Conservation (phyloP, 108 stramenopile species). For the Cylindrotheca closterium region DNA sequence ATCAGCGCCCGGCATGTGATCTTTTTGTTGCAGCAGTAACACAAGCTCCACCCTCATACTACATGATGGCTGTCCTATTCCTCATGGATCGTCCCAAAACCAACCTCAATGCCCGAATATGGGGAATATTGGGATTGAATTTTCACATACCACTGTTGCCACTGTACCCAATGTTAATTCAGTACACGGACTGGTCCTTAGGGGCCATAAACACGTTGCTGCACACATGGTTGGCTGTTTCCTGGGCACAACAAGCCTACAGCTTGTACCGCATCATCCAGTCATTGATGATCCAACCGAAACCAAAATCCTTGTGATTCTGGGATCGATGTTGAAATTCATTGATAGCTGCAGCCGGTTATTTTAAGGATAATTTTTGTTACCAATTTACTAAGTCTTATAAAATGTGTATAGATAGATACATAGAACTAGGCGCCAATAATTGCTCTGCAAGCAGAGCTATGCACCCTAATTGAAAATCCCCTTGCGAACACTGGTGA, state of each 20-base stretch:
- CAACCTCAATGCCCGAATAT: slow-evolving; percentile 12
- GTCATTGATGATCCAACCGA: slow-evolving; percentile 20
- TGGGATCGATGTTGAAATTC: too few species aligned
- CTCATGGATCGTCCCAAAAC: slow-evolving; percentile 11
- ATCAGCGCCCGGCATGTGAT: slow-evolving; percentile 87
- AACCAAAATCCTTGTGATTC: too few species aligned
- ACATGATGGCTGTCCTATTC: slow-evolving; percentile 41
- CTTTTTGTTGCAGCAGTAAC: slow-evolving; percentile 86
- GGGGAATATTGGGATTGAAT: slow-evolving; percentile 62
- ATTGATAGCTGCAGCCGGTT: too few species aligned
- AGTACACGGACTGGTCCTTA: slow-evolving; percentile 62
- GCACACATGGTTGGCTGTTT: slow-evolving; percentile 66
- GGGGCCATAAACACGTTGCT: slow-evolving; percentile 67
- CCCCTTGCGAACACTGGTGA: slow-evolving; percentile 3
- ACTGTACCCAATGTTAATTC: slow-evolving; percentile 74
- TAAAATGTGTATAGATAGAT: too few species aligned
- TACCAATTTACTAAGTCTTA: too few species aligned
- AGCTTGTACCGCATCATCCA: slow-evolving; percentile 38
- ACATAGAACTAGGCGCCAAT: too few species aligned
- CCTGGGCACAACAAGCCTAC: slow-evolving; percentile 80
- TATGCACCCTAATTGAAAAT: too few species aligned
- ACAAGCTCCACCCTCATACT: slow-evolving; percentile 71
- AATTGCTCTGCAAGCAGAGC: too few species aligned
- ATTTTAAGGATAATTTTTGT: not conserved
- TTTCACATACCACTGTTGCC: slow-evolving; percentile 81